Conservation (phyloP, 2,329 filamentous ascomycete genomes). For the Metarhizium brunneum region DNA sequence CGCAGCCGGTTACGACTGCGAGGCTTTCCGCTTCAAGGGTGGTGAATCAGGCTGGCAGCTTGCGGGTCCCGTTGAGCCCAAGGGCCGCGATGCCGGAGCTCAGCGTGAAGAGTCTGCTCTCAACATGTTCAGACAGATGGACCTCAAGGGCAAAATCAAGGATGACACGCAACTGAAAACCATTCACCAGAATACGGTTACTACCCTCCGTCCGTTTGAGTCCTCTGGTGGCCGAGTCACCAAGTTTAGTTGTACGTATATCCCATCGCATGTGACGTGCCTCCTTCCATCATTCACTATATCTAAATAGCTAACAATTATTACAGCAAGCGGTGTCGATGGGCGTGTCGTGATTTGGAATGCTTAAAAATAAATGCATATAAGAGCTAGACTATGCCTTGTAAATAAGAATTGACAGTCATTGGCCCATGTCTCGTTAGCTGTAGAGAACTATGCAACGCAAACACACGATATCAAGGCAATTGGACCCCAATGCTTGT, state of each 20-base stretch:
- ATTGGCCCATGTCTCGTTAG: background rate
- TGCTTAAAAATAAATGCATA: conserved; percentile 32
- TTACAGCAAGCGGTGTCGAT: conserved; percentile 68
- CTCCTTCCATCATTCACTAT: background rate
- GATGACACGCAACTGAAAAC: conserved; percentile 94
- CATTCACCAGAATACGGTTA: conserved; percentile 93
- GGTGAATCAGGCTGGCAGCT: conserved; percentile 75
- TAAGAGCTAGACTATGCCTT: background rate
- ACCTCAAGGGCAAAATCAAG: conserved; percentile 84
- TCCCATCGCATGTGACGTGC: background rate
- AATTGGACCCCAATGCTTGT: background rate
- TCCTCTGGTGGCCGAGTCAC: conserved; percentile 52
- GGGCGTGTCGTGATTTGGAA: conserved; percentile 75
- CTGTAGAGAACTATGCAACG: background rate
- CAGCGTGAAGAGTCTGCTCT: conserved; percentile 81
- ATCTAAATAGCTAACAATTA: conserved; percentile 16
- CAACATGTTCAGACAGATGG: conserved; percentile 99
- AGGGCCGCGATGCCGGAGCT: conserved; percentile 53
- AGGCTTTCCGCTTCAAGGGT: conserved; percentile 84
- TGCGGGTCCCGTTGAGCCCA: conserved; percentile 69
- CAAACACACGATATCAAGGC: background rate
- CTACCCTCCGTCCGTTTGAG: conserved; percentile 70
- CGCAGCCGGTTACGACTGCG: conserved; percentile 82
- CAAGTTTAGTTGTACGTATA: conserved; percentile 77
- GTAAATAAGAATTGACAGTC: background rate